Evolutionary conservation across 495 filamentous ascomycete genomes (phyloP).

Genomic region (Penicillium diatomitis): DNA sequence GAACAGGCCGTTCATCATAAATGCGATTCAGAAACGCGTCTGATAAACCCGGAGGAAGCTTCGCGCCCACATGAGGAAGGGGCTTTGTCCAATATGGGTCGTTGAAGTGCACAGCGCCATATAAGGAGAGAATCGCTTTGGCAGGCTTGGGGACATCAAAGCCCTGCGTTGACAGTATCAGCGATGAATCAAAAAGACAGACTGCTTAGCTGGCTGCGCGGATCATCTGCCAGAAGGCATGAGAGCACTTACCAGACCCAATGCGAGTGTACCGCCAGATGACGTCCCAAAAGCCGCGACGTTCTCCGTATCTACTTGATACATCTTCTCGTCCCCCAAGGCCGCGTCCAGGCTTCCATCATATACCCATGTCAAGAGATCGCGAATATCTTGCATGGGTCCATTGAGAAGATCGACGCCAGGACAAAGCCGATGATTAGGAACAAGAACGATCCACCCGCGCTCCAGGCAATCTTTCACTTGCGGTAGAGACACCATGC

Average conservation of each 20-base stretch:
- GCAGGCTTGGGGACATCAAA: slow-evolving; percentile 16
- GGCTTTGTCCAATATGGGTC: slow-evolving; percentile 48
- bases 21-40: slow-evolving; percentile 13
- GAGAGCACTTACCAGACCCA: slow-evolving; percentile 16
- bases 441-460: slow-evolving; percentile 30
- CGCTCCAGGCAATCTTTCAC: slow-evolving; percentile 26
- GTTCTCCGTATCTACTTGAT: slow-evolving; percentile 17
- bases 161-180: slow-evolving; percentile 14
- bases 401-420: slow-evolving; percentile 22
- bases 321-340: slow-evolving; percentile 5
- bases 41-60: slow-evolving; percentile 9
- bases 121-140: slow-evolving; percentile 27
- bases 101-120: slow-evolving; percentile 27
- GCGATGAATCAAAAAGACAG: not conserved
- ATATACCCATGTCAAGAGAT: slow-evolving; percentile 22
- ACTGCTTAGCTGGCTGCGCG: too few species aligned
- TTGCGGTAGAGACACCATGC: slow-evolving; percentile 24
- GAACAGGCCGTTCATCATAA: slow-evolving; percentile 21
- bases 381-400: slow-evolving; percentile 22
- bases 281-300: slow-evolving; percentile 28
- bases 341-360: slow-evolving; percentile 12
- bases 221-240: not conserved
- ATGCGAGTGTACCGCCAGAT: slow-evolving; percentile 21
- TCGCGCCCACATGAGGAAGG: slow-evolving; percentile 51
- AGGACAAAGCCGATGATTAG: slow-evolving; percentile 28